Base-by-base conservation (phyloP, 306 rosid species). In the Leucaena leucocephala region DNA sequence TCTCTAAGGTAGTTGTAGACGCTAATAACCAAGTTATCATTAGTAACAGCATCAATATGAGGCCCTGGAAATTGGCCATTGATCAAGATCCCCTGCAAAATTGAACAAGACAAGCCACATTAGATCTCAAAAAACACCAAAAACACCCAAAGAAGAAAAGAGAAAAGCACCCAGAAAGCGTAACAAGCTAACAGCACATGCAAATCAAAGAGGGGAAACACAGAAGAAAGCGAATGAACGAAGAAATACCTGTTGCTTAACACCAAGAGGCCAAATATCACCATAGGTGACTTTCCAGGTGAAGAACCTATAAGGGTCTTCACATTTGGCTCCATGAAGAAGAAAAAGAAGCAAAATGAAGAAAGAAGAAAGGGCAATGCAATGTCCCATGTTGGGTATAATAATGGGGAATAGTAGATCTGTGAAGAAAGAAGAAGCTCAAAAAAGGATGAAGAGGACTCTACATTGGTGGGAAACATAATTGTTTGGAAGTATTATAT, bases 11-110 rank as follows among this genome's bases (percentile, higher is more conserved):
- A 87, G 87, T 95, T 95, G 78, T 76, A 91, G 8, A 95, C 98
- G 73, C 76, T 91, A 83, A 95, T 89, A 74, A 93, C 84, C 88
- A 95, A 83, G 86, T 95, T 95, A 43, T 91, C 96, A 86, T 95
- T 95, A 3, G 99, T 95, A 55, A 95, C 87, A 63, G 99, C 94
- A 16, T 95, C 98, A n/a, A 95, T 95, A 68, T 95, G 96, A 63
- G 99, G 99, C 68, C 99, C 99, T 0, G 99, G 99, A 80, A 95
- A 95, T 82, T 95, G 98, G 11, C 96, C 96, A 78, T 95, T 95
- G 75, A 95, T 92, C 89, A 95, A 89, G 80, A 95, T 95, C 76
- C 93, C 98, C 98, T 95, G 89, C 83, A 84, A 64, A 77, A 66
- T 12, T 5, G 40, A 61, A 61, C 40, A 40, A 71, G 35, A 75